phyloP scores from a whole-genome alignment of 2,329 filamentous ascomycete genomes.

The Boeremia exigua region DNA sequence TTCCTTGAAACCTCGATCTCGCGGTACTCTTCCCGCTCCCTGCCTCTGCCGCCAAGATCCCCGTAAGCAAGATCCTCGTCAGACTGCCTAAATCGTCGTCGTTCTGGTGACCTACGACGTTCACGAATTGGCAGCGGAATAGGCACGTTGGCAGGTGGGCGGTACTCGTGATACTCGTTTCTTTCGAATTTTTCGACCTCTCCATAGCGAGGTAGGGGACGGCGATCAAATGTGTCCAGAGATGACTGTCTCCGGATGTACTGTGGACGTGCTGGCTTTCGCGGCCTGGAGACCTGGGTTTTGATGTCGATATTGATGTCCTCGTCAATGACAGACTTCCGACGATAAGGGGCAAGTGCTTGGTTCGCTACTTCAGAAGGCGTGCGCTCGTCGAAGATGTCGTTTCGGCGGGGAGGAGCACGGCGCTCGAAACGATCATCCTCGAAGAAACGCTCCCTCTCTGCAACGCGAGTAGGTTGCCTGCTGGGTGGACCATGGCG shows the following conservation, averaged over 20 bases:
- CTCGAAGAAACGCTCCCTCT: constrained; percentile 61
- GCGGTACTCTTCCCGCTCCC: constrained; percentile 53
- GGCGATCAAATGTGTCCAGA: constrained; percentile 86
- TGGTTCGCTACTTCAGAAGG: constrained; percentile 57
- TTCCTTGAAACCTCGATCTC: constrained; percentile 57
- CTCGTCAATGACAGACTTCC: constrained; percentile 63
- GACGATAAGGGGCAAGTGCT: constrained; percentile 64
- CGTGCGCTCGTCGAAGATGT: constrained; percentile 56
- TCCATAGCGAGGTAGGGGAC: constrained; percentile 64
- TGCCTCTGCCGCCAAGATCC: constrained; percentile 39
- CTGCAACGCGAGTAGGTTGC: constrained; percentile 38
- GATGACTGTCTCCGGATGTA: constrained; percentile 84
- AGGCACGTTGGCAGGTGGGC: constrained; percentile 71
- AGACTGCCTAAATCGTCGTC: constrained; percentile 68
- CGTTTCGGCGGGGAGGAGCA: constrained; percentile 43
- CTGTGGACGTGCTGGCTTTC: constrained; percentile 65
- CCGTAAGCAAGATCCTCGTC: constrained; percentile 68
- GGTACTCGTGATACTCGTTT: constrained; percentile 56
- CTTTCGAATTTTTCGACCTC: constrained; percentile 63
- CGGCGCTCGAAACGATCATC: constrained; percentile 58
- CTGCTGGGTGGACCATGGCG: constrained; percentile 45
- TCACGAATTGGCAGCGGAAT: constrained; percentile 66
- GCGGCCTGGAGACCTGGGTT: constrained; percentile 46
- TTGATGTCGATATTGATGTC: constrained; percentile 58
- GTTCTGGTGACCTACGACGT: constrained; percentile 56